These are phyloP conservation scores for Pisolithus microcarpus DNA, from an alignment of 768 basidiomycete genomes.

Conservation along the genomic window DNA sequence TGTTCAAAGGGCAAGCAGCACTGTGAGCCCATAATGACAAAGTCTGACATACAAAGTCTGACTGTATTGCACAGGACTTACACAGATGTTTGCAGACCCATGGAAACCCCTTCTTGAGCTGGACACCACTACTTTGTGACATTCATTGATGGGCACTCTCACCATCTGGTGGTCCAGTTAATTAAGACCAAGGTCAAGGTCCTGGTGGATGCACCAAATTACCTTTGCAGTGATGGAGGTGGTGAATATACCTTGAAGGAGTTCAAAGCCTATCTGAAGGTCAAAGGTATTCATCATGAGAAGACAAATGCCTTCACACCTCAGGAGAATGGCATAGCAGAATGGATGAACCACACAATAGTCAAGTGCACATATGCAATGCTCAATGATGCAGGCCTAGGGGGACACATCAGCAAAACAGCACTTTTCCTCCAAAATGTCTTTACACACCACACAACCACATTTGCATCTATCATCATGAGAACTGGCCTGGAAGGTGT, in stretches of 20 bases:
- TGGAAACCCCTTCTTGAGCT: constrained; percentile 1
- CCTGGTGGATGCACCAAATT: constrained; percentile 12
- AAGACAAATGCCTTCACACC: no score
- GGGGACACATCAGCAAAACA: no score
- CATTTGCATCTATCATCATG: no score
- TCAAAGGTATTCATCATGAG: no score
- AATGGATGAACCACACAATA: constrained; percentile 29
- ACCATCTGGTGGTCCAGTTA: constrained; percentile 8
- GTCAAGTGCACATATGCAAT: constrained; percentile 25
- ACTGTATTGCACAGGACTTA: constrained; percentile 3
- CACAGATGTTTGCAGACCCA: constrained; percentile 16
- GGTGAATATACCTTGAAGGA: no score
- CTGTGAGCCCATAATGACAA: constrained; percentile 4
- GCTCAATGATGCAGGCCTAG: constrained; percentile 10
- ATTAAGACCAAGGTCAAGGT: constrained; percentile 10
- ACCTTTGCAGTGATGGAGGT: no score
- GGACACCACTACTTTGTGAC: constrained; percentile 14
- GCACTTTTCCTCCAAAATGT: no score
- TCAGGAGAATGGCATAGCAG: no score
- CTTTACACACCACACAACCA: no score
- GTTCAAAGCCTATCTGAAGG: no score
- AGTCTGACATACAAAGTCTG: constrained; percentile 1
- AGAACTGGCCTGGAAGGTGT: no score
- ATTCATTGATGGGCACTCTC: constrained; percentile 15
- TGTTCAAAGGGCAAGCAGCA: not conserved